These are phyloP conservation scores for Dendrobium nobile DNA, from an alignment of 106 monocot species.

Conservation along the genomic window DNA sequence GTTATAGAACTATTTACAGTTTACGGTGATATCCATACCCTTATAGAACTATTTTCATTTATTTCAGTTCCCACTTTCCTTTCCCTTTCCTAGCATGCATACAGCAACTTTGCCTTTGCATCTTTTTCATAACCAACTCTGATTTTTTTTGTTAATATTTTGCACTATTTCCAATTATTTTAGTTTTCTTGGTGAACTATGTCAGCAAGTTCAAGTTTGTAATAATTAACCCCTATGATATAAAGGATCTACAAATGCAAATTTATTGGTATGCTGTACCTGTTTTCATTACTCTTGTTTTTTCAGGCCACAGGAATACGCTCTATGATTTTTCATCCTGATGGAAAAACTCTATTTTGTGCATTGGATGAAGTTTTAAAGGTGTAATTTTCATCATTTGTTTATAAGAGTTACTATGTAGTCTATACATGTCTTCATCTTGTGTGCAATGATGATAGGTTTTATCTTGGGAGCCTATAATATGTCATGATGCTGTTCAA, in stretches of 20 bases:
- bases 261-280: neutral
- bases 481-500: conserved; percentile 80
- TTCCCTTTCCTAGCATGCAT: neutral
- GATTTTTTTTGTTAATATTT: neutral
- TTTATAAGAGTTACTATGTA: neutral
- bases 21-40: neutral
- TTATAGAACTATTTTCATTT: neutral
- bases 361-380: conserved; percentile 73
- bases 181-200: too few species aligned
- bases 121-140: neutral
- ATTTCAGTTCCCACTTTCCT: neutral
- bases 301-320: conserved; percentile 58
- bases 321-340: conserved; percentile 86
- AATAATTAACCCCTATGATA: neutral
- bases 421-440: conserved; percentile 8
- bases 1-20: too few species aligned
- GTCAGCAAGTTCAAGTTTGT: neutral
- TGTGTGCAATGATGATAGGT: conserved; percentile 36
- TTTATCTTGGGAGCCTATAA: conserved; percentile 85
- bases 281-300: neutral
- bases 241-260: neutral
- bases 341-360: conserved; percentile 89
- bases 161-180: too few species aligned
- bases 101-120: neutral
- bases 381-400: conserved; percentile 23